Percentiles rank a stretch among this genome's conserved stretches.
Evolutionary conservation across 169 alveolate genomes (phyloP).

Genomic region (Cryptosporidium ryanae): DNA sequence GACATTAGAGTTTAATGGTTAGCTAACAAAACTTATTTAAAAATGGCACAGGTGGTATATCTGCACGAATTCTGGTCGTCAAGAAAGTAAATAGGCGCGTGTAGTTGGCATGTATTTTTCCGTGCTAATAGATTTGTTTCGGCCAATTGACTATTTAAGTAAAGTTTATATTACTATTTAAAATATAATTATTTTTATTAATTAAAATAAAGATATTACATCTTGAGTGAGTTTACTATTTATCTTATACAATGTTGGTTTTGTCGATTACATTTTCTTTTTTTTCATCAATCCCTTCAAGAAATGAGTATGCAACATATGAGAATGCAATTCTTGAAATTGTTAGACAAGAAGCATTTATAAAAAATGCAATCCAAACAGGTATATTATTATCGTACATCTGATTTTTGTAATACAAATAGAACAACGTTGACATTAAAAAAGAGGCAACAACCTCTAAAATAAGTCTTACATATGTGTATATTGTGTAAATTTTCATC

Average conservation of each 20-base stretch:
- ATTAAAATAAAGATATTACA: too few species aligned
- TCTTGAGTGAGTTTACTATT: too few species aligned
- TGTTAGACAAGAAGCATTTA: constrained; percentile 31
- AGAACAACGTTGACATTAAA: constrained; percentile 22
- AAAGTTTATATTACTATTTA: too few species aligned
- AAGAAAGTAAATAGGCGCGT: too few species aligned
- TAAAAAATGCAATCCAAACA: constrained; percentile 28
- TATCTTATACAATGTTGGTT: neutral
- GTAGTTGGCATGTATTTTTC: too few species aligned
- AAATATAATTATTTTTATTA: too few species aligned
- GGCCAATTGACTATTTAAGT: too few species aligned
- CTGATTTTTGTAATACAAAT: neutral
- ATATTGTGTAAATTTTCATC: constrained; percentile 33
- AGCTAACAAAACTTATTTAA: too few species aligned
- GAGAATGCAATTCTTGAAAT: constrained; percentile 48
- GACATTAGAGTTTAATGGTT: neutral
- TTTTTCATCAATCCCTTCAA: constrained; percentile 4
- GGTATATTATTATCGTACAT: constrained; percentile 47
- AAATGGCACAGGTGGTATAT: too few species aligned
- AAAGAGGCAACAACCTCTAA: constrained; percentile 25
- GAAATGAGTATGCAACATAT: constrained; percentile 53
- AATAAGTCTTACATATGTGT: constrained; percentile 30
- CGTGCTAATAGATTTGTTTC: too few species aligned
- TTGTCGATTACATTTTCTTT: neutral
- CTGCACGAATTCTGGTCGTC: too few species aligned